Base-by-base conservation (phyloP, 2,329 filamentous ascomycete species). In the Cladophialophora psammophila region DNA sequence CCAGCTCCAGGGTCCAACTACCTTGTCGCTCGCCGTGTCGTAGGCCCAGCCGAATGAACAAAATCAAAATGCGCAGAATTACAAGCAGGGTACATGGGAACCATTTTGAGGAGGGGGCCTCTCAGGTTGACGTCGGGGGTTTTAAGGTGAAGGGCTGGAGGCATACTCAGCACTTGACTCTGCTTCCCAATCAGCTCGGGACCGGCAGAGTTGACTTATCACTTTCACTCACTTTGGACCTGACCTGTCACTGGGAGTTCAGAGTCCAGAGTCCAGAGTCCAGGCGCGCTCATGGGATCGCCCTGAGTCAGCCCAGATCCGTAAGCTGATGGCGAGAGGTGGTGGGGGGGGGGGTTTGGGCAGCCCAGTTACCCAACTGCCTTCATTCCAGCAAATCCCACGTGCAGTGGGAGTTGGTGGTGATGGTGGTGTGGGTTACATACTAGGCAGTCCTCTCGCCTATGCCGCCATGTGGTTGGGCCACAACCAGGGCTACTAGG, bases 241-340 rank as follows among this genome's bases (percentile, higher is more conserved):
- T 50, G 36, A 40, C 20, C 7, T 20, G 18, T 42, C 26, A 34
- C 26, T 26, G 31, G n/a, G 26, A 50, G 34, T 48, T 18, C 56
- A 18, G 26, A 26, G 26, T 48, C 36, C 56, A 18, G 26, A 26
- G 26, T 26, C 20, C 8, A n/a, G 31, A 45, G 57, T 13, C 38
- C n/a, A 34, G 26, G 38, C 32, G 40, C 40, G 40, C 9, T 13
- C 40, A 32, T 50, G 38, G 42, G 42, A 60, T 48, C 48, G 26
- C 26, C 40, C 57, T 34, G 57, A 50, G 57, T 60, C 32, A 60
- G 40, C 57, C 31, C 26, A 32, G 40, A 60, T 20, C 57, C 31
- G 57, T 60, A 60, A 60, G 57, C 57, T 60, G 57, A 60, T 60
- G 57, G 32, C 13, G 31, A 26, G 31, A 18, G 34, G 32, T 45